A percentile compares a stretch with the other conserved stretches of the same genome.
Conservation (phyloP, 2,329 filamentous ascomycete species). For the Xylaria sp. region DNA sequence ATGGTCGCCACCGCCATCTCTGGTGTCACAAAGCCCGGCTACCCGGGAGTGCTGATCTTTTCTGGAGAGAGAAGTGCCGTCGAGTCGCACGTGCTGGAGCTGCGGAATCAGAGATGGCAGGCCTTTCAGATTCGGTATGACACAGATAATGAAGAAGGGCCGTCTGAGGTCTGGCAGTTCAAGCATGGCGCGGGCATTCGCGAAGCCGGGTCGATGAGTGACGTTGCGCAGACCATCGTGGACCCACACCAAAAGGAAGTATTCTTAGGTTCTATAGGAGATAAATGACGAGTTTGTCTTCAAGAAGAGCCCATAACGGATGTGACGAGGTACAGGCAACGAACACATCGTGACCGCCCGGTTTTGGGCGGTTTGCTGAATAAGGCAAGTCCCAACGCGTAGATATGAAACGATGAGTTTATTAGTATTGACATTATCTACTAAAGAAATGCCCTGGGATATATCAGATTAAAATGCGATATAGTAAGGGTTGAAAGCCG, state of each 20-base stretch:
- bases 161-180: slow-evolving; percentile 24
- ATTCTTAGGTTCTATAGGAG: slow-evolving; percentile 30
- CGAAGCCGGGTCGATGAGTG: slow-evolving; percentile 32
- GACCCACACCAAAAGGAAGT: slow-evolving; percentile 21
- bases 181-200: slow-evolving; percentile 27
- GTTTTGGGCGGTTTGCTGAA: too few relatives aligned
- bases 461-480: too few relatives aligned
- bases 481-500: too few relatives aligned
- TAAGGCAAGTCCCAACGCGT: too few relatives aligned
- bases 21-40: slow-evolving; percentile 33
- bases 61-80: slow-evolving; percentile 26
- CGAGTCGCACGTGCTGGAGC: slow-evolving; percentile 26
- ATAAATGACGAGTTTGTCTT: slow-evolving; percentile 23
- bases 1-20: slow-evolving; percentile 11
- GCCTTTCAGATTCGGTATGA: slow-evolving; percentile 35
- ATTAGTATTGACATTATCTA: too few relatives aligned
- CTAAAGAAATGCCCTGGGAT: too few relatives aligned
- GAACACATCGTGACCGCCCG: too few relatives aligned
- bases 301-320: not conserved
- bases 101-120: slow-evolving; percentile 32
- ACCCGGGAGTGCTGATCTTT: slow-evolving; percentile 31
- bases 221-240: slow-evolving; percentile 24
- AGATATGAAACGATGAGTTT: too few relatives aligned
- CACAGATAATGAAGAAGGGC: slow-evolving; percentile 13
- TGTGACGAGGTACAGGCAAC: too few relatives aligned